These are phyloP conservation scores for Lunularia cruciata DNA, from an alignment of 225 moss, liverwort and hornwort genomes.

Conservation along the genomic window DNA sequence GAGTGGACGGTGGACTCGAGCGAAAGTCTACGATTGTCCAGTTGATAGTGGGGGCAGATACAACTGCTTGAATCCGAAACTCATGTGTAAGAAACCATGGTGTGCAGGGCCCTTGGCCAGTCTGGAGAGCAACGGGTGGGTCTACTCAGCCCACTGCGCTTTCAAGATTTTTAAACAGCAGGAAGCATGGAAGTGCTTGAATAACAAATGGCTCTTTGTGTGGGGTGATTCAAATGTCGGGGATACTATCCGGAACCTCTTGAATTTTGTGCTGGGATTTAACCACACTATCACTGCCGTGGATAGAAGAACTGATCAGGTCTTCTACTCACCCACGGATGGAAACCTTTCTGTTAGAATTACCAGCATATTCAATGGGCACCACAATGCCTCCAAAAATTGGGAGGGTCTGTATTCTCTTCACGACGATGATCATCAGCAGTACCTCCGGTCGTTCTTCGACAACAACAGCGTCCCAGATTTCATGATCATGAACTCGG, in stretches of 20 bases:
- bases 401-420: slow-evolving; percentile 40
- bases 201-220: slow-evolving; percentile 41
- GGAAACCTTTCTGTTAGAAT: slow-evolving; percentile 24
- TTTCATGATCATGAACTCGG: slow-evolving; percentile 52
- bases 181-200: slow-evolving; percentile 49
- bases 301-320: slow-evolving; percentile 21
- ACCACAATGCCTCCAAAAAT: slow-evolving; percentile 33
- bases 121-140: slow-evolving; percentile 54
- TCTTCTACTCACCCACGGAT: slow-evolving; percentile 24
- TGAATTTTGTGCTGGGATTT: slow-evolving; percentile 44
- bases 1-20: slow-evolving; percentile 49
- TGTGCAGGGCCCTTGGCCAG: slow-evolving; percentile 39
- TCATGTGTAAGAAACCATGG: slow-evolving; percentile 41
- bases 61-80: slow-evolving; percentile 34
- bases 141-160: slow-evolving; percentile 50
- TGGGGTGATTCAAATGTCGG: slow-evolving; percentile 55
- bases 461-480: slow-evolving; percentile 26
- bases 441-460: slow-evolving; percentile 38
- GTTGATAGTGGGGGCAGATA: slow-evolving; percentile 30
- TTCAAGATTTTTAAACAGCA: slow-evolving; percentile 40
- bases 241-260: slow-evolving; percentile 44
- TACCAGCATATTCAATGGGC: slow-evolving; percentile 47
- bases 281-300: slow-evolving; percentile 10
- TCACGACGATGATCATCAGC: slow-evolving; percentile 17
- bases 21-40: slow-evolving; percentile 25